Percentiles rank a stretch among this genome's conserved stretches.
Conservation (phyloP, 331 rosid species). For the Acacia concinna region DNA sequence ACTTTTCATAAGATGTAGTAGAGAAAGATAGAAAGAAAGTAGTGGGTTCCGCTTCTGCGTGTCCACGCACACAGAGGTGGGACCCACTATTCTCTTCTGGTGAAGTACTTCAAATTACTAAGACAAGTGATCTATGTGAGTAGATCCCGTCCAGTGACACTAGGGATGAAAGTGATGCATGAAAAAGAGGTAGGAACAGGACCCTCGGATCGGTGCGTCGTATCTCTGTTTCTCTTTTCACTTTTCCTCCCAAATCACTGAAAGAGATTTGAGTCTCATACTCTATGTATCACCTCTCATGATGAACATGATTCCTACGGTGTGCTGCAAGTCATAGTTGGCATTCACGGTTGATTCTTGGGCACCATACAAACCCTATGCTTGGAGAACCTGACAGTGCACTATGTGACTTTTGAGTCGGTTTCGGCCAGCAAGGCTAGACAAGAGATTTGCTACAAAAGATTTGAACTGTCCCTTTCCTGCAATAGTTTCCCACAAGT, state of each 20-base stretch:
- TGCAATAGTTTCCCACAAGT: conserved; percentile 80
- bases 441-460: conserved; percentile 73
- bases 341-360: not conserved
- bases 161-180: not conserved
- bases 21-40: not conserved
- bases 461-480: conserved; percentile 87
- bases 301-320: conserved; percentile 30
- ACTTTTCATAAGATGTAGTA: not conserved
- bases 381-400: conserved; percentile 90
- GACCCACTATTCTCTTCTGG: not conserved
- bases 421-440: conserved; percentile 79
- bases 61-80: not conserved
- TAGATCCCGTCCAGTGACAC: not conserved
- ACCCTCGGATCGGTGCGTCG: not conserved
- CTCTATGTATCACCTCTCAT: conserved; percentile 33
- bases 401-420: conserved; percentile 84
- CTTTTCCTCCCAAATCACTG: not conserved
- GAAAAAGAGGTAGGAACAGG: not conserved
- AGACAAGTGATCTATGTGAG: not conserved
- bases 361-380: conserved; percentile 43
- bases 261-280: not conserved
- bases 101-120: not conserved
- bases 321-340: conserved; percentile 22
- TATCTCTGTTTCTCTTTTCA: not conserved
- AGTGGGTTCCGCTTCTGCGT: not conserved